Base-by-base conservation (phyloP, 2,329 filamentous ascomycete species). In the Pseudohalonectria lignicola region DNA sequence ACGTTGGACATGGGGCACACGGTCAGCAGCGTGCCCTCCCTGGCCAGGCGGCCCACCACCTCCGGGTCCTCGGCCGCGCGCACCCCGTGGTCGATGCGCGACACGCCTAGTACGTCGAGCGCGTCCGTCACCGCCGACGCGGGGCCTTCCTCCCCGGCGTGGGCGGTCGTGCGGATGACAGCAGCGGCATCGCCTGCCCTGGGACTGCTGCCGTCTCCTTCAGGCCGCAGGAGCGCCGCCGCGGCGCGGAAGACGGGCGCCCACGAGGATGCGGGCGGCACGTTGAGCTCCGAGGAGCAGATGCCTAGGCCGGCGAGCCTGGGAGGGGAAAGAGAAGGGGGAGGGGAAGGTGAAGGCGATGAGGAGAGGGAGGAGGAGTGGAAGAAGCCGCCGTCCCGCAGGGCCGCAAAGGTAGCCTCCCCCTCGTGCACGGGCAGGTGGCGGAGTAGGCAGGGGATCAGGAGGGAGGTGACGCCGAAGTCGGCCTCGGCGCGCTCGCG, bases 1-100 rank as follows among this genome's bases (percentile, higher is more conserved):
- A 87, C 74, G 56, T 90, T 87, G 47, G 78, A 83, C 42, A 85
- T 52, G 1, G 84, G 84, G 51, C 83, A 90, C 28, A 86, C 64
- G 0, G 81, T 83, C 41, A 88, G 56, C 52, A 88, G 50, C 16
- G 72, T 74, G 28, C 69, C 62, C 39, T 74, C 61, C 11, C 59
- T 52, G 2, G 71, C 79, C 12, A 86, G 65, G 18, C 70, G 64
- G 42, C 63, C 52, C 53, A 86, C 60, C 19, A 87, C 61, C 16
- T 55, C 63, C 0, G 64, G 56, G 45, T 85, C 76, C 31, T 81
- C 67, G 5, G 71, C 64, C 8, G 84, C 64, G 8, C 74, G 70
- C 40, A 85, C 76, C 1, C 83, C 83, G 52, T 90, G 82, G 53
- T 88, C 83, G 50, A 90, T 84, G 31, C 84, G 72, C 53, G 71